phyloP scores from a whole-genome alignment of 1,284 basidiomycete genomes.

The Neolentinus lepideus region DNA sequence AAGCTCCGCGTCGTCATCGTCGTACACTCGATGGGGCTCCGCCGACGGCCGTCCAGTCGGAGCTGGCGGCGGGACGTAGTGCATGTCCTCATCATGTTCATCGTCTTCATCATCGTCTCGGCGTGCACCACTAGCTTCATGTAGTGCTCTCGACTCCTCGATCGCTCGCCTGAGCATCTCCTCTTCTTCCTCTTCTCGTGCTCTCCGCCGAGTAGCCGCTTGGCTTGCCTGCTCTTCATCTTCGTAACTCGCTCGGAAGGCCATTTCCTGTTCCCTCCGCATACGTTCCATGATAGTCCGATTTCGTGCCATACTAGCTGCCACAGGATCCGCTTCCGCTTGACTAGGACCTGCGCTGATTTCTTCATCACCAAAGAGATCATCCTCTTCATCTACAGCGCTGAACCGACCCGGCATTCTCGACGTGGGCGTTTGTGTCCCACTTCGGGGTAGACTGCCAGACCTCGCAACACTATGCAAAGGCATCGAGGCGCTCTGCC shows the following conservation, averaged over 20 bases:
- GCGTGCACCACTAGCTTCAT: background rate
- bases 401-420: background rate
- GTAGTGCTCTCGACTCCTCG: slow-evolving; percentile 31
- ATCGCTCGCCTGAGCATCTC: slow-evolving; percentile 58
- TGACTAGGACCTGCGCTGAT: background rate
- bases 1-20: slow-evolving; percentile 82
- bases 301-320: slow-evolving; percentile 60
- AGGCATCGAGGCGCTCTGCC: background rate
- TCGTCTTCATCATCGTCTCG: slow-evolving; percentile 13
- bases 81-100: slow-evolving; percentile 26
- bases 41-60: slow-evolving; percentile 8
- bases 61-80: slow-evolving; percentile 6
- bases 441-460: slow-evolving; percentile 9
- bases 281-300: slow-evolving; percentile 56
- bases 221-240: slow-evolving; percentile 28
- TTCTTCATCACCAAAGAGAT: slow-evolving; percentile 5
- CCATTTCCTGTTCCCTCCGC: slow-evolving; percentile 61
- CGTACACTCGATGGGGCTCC: slow-evolving; percentile 45
- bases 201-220: slow-evolving; percentile 15
- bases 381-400: background rate
- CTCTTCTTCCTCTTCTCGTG: slow-evolving; percentile 29
- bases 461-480: background rate
- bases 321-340: slow-evolving; percentile 43
- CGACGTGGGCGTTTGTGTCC: slow-evolving; percentile 12
- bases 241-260: slow-evolving; percentile 50